phyloP scores from a whole-genome alignment of 2,329 filamentous ascomycete species.

The Ophiostoma fasciatum region DNA sequence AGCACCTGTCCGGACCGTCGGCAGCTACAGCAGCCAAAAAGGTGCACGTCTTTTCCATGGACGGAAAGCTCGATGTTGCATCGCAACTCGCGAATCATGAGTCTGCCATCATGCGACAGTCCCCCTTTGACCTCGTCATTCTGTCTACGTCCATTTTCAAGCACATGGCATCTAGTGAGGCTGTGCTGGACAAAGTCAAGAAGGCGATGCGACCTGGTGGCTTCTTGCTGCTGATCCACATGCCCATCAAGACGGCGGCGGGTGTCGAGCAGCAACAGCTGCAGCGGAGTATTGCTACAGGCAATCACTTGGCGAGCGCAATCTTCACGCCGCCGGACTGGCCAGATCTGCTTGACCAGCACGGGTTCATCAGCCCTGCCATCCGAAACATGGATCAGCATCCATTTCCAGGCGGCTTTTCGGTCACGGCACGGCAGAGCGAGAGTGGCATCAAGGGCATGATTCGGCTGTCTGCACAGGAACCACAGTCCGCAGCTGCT shows the following conservation, averaged over 20 bases:
- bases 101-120: background rate
- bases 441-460: constrained; percentile 14
- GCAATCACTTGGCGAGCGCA: background rate
- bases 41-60: background rate
- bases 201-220: constrained; percentile 17
- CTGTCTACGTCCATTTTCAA: constrained; percentile 14
- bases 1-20: background rate
- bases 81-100: background rate
- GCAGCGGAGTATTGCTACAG: too few relatives aligned
- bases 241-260: constrained; percentile 4
- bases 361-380: constrained; percentile 19
- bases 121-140: constrained; percentile 15
- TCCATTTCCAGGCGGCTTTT: constrained; percentile 19
- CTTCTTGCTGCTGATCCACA: constrained; percentile 19
- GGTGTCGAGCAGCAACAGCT: background rate
- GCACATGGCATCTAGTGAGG: background rate
- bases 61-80: background rate
- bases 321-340: constrained; percentile 18
- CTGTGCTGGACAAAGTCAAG: constrained; percentile 10
- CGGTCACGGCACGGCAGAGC: constrained; percentile 24
- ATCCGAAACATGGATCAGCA: constrained; percentile 19
- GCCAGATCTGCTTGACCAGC: constrained; percentile 19
- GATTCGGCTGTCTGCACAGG: too few relatives aligned
- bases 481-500: background rate
- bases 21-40: background rate